Conservation (phyloP, 768 basidiomycete genomes). For the Kockovaella imperatae region DNA sequence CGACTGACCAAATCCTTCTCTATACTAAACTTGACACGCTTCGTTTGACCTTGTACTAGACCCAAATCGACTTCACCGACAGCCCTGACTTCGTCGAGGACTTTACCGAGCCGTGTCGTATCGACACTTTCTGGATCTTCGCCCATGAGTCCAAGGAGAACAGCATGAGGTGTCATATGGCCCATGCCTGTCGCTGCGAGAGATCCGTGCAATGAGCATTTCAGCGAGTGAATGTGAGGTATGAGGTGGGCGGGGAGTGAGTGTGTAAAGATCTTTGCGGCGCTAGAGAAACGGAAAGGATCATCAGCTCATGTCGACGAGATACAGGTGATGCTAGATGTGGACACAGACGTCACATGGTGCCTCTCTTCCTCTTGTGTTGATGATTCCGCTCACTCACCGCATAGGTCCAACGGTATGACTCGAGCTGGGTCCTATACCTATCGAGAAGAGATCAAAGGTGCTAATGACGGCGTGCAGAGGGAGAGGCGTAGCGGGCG, state of each 20-base stretch:
- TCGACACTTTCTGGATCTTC: slow-evolving; percentile 86
- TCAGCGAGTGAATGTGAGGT: slow-evolving; percentile 63
- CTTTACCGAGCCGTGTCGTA: slow-evolving; percentile 14
- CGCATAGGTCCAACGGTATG: slow-evolving; percentile 77
- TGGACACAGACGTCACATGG: too few species aligned
- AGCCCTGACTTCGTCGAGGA: slow-evolving; percentile 22
- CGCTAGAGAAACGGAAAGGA: slow-evolving; percentile 49
- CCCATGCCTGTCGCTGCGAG: slow-evolving; percentile 73
- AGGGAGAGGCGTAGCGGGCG: too few species aligned
- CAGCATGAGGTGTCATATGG: slow-evolving; percentile 46
- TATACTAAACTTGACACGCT: slow-evolving; percentile 64
- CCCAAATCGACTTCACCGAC: slow-evolving; percentile 23
- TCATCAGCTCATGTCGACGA: background rate
- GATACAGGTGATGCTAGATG: too few species aligned
- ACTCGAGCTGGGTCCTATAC: slow-evolving; percentile 53
- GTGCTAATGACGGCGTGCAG: slow-evolving; percentile 81
- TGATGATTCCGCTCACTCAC: slow-evolving; percentile 10
- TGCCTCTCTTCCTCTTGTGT: too few species aligned
- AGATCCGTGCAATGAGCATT: slow-evolving; percentile 86
- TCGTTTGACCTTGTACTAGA: slow-evolving; percentile 63
- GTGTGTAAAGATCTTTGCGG: slow-evolving; percentile 74
- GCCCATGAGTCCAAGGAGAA: slow-evolving; percentile 43
- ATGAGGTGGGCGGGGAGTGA: slow-evolving; percentile 3
- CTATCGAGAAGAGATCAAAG: slow-evolving; percentile 87
- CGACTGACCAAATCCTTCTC: slow-evolving; percentile 65